These are phyloP conservation scores for Penicillium robsamsonii DNA, from an alignment of 495 filamentous ascomycete species.

Conservation along the genomic window DNA sequence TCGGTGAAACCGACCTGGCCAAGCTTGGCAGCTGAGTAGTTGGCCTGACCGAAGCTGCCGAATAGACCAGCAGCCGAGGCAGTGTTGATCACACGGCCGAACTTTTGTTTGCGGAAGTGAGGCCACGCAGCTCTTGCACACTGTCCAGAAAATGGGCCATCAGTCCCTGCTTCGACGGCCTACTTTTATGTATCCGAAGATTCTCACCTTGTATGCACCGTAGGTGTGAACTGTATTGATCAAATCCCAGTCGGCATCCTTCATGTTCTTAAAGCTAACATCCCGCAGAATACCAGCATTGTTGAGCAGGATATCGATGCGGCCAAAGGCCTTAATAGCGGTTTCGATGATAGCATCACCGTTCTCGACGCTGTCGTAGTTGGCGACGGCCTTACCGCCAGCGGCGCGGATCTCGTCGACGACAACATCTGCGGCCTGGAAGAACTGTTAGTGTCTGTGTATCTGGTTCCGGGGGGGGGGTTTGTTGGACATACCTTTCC, in stretches of 20 bases:
- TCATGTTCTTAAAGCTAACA: constrained; percentile 99
- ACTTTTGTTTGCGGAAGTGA: constrained; percentile 98
- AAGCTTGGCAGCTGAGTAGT: constrained; percentile 97
- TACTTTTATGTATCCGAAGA: not conserved
- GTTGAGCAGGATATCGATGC: constrained; percentile 94
- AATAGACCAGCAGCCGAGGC: constrained; percentile 93
- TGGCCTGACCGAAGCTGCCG: constrained; percentile 92
- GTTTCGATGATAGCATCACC: constrained; percentile 96
- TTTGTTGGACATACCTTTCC: constrained; percentile 59
- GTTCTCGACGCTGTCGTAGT: constrained; percentile 95
- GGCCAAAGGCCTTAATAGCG: constrained; percentile 86
- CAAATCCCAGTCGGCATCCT: constrained; percentile 93
- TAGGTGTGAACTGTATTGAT: constrained; percentile 91
- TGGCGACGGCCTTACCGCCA: constrained; percentile 95
- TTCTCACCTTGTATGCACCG: constrained; percentile 83
- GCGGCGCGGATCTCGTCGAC: constrained; percentile 90
- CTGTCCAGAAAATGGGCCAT: constrained; percentile 33
- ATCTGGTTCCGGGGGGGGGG: constrained; percentile 4
- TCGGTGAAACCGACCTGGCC: constrained; percentile 97
- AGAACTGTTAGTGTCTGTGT: constrained; percentile 20
- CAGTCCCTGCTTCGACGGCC: not conserved
- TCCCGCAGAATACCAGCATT: constrained; percentile 97
- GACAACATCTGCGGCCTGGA: constrained; percentile 87
- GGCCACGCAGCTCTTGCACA: constrained; percentile 96
- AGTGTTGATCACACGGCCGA: constrained; percentile 93